phyloP scores from a whole-genome alignment of 352 stramenopile genomes.

The Phytopythium montanum region DNA sequence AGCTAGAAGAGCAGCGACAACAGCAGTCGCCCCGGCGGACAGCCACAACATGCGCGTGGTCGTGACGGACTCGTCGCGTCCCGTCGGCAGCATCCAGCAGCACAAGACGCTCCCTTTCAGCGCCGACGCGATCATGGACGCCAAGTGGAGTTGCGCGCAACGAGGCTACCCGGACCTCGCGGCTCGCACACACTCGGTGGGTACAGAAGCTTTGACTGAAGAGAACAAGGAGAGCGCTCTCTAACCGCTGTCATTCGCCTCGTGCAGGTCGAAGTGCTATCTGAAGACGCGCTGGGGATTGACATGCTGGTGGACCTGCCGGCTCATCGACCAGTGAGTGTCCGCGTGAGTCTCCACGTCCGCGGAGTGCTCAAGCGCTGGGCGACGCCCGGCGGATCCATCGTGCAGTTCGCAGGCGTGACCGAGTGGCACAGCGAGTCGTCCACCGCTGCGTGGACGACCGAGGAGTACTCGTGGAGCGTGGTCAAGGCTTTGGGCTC shows the following conservation, averaged over 20 bases:
- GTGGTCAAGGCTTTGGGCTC: neutral
- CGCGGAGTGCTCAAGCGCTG: conserved; percentile 5
- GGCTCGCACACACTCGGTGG: neutral
- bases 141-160: neutral
- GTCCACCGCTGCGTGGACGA: neutral
- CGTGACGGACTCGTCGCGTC: neutral
- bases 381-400: neutral
- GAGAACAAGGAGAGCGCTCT: neutral
- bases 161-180: neutral
- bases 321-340: neutral
- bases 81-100: neutral
- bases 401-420: conserved; percentile 3
- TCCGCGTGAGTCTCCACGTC: neutral
- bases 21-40: neutral
- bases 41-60: neutral
- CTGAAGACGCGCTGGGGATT: neutral
- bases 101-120: neutral
- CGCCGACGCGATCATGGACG: neutral
- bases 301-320: neutral
- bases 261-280: neutral
- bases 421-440: neutral
- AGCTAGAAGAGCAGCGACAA: neutral
- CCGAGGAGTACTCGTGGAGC: conserved; percentile 2
- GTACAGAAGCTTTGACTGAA: neutral
- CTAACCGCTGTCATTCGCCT: neutral